Evolutionary conservation across 495 filamentous ascomycete genomes (phyloP).

Genomic region (Aspergillus heteromorphus): DNA sequence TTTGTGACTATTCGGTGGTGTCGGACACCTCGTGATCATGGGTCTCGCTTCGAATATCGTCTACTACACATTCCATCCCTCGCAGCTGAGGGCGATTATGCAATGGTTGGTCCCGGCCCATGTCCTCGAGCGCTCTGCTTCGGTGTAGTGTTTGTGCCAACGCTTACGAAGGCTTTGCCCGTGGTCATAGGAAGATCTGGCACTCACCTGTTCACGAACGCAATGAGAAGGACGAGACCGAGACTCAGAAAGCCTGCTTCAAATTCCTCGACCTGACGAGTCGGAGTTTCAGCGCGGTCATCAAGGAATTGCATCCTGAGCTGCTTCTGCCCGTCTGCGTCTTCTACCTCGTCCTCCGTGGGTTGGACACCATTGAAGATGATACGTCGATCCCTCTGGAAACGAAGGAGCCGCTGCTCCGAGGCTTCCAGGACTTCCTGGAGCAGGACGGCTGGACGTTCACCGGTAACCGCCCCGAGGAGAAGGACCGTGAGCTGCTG

Average conservation of each 20-base stretch:
- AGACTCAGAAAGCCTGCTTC: constrained; percentile 74
- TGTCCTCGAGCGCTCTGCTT: not conserved
- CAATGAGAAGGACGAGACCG: constrained; percentile 65
- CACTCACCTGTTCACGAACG: constrained; percentile 89
- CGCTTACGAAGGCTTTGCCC: constrained; percentile 12
- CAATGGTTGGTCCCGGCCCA: constrained; percentile 68
- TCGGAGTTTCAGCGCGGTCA: constrained; percentile 88
- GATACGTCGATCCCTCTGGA: constrained; percentile 84
- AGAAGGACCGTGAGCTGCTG: constrained; percentile 89
- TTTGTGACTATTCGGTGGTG: constrained; percentile 8
- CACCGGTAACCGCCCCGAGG: constrained; percentile 75
- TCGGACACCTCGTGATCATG: constrained; percentile 36
- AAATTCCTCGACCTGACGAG: constrained; percentile 81
- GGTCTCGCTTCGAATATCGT: constrained; percentile 50
- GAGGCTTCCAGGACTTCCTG: constrained; percentile 71
- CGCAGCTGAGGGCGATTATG: constrained; percentile 75
- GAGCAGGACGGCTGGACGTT: constrained; percentile 88
- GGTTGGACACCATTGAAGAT: constrained; percentile 94
- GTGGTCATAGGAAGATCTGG: constrained; percentile 76
- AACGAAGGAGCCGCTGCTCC: constrained; percentile 80
- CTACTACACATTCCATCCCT: constrained; percentile 74
- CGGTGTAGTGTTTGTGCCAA: constrained; percentile 10
- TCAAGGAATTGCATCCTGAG: constrained; percentile 91
- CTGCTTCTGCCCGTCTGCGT: constrained; percentile 81
- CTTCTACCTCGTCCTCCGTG: constrained; percentile 91